These are phyloP conservation scores for Fusarium dlaminii DNA, from an alignment of 2,329 filamentous ascomycete species.

Conservation along the genomic window DNA sequence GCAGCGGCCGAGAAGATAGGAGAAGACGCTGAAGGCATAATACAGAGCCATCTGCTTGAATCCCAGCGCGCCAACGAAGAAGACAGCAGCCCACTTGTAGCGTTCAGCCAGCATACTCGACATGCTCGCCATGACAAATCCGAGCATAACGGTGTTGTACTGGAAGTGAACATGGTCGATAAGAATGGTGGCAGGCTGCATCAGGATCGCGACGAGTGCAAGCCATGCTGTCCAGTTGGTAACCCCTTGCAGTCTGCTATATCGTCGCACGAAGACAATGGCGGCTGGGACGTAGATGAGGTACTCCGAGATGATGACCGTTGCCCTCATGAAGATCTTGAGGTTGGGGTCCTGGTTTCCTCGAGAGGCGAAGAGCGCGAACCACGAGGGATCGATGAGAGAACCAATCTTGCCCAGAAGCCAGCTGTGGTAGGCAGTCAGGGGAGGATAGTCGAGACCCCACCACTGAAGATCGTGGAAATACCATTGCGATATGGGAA, in stretches of 20 bases:
- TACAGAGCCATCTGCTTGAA: slow-evolving; percentile 99
- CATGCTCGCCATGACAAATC: slow-evolving; percentile 85
- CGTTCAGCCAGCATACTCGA: slow-evolving; percentile 88
- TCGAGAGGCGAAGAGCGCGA: slow-evolving; percentile 83
- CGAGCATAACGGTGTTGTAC: slow-evolving; percentile 99
- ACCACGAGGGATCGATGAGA: slow-evolving; percentile 84
- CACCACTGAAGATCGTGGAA: slow-evolving; percentile 97
- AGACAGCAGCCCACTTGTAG: slow-evolving; percentile 87
- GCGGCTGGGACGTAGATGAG: slow-evolving; percentile 86
- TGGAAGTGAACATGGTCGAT: slow-evolving; percentile 97
- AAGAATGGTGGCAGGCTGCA: slow-evolving; percentile 90
- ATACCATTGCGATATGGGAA: slow-evolving; percentile 96
- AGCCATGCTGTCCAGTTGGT: slow-evolving; percentile 85
- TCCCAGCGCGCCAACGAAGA: slow-evolving; percentile 92
- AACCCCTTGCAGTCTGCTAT: slow-evolving; percentile 78
- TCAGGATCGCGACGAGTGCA: slow-evolving; percentile 86
- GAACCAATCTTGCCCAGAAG: slow-evolving; percentile 86
- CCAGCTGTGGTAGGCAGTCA: slow-evolving; percentile 99
- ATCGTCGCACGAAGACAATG: slow-evolving; percentile 85
- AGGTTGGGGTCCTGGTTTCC: slow-evolving; percentile 80
- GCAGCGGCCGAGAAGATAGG: slow-evolving; percentile 88
- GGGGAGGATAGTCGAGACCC: slow-evolving; percentile 96
- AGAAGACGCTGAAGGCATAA: slow-evolving; percentile 92
- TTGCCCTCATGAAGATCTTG: slow-evolving; percentile 96
- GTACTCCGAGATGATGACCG: slow-evolving; percentile 91